These are phyloP conservation scores for Solanum hybrid DNA, from an alignment of 305 asterid species.

Conservation along the genomic window DNA sequence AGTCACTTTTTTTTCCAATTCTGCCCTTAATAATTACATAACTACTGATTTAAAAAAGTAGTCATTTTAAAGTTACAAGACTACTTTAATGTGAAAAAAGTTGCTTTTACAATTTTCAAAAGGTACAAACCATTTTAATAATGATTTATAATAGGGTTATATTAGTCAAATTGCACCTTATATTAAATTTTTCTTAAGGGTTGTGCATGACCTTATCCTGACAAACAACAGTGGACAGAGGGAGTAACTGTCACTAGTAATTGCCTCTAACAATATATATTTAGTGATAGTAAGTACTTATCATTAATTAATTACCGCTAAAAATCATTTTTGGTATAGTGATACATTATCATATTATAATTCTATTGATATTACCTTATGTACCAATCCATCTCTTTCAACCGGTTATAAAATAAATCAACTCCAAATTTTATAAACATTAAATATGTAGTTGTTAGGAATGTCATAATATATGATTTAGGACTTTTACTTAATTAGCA, in stretches of 20 bases:
- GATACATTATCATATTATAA: not conserved
- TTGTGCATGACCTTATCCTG: not conserved
- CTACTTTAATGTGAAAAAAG: not conserved
- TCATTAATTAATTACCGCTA: too few relatives aligned
- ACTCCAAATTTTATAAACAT: not conserved
- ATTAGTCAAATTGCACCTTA: not conserved
- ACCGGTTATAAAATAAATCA: not conserved
- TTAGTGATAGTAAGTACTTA: too few relatives aligned
- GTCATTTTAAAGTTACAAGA: not conserved
- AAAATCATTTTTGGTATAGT: not conserved
- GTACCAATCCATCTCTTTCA: not conserved
- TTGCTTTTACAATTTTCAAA: not conserved
- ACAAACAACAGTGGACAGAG: not conserved
- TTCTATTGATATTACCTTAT: not conserved
- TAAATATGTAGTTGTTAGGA: not conserved
- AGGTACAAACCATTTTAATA: not conserved
- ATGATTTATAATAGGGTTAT: not conserved
- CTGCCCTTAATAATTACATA: not conserved
- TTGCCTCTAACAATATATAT: not conserved
- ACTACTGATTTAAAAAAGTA: not conserved
- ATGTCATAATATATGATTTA: not conserved
- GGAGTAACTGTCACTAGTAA: not conserved
- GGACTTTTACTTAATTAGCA: not conserved
- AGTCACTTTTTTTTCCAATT: not conserved
- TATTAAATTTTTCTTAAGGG: not conserved